Evolutionary conservation across 208 protist species (phyloP).

Genomic region (Leishmania aethiopica): DNA sequence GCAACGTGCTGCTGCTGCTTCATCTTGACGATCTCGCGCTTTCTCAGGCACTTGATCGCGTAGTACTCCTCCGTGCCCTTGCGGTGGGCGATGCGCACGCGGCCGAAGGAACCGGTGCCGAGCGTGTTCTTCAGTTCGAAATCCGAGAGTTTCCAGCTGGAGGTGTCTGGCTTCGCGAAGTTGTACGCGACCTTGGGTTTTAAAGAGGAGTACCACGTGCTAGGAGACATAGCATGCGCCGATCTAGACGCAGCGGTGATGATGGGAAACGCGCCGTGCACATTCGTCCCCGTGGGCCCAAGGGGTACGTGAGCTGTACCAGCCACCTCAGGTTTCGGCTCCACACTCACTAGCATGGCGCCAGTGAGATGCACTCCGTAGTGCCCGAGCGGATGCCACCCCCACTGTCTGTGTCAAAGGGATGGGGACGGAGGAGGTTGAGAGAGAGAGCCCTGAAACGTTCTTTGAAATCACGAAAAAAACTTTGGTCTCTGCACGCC

Average conservation of each 20-base stretch:
- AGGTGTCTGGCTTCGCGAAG: conserved; percentile 76
- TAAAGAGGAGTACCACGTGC: neutral
- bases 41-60: conserved; percentile 92
- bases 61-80: conserved; percentile 87
- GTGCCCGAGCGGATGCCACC: neutral
- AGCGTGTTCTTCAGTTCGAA: conserved; percentile 89
- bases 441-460: neutral
- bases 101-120: conserved; percentile 93
- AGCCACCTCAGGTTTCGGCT: neutral
- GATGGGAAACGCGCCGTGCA: neutral
- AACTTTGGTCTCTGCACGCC: neutral
- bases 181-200: neutral
- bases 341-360: neutral
- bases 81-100: conserved; percentile 88
- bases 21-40: conserved; percentile 89
- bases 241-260: neutral
- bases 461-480: neutral
- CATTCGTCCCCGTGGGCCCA: neutral
- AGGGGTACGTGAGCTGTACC: conserved; percentile 10
- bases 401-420: neutral
- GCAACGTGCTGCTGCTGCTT: conserved; percentile 87
- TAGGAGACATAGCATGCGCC: neutral
- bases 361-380: neutral
- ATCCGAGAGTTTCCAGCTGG: conserved; percentile 79
- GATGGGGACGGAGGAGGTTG: neutral